Conservation (phyloP, 192 early-diverging fungal genomes). For the Piromyces finnis region DNA sequence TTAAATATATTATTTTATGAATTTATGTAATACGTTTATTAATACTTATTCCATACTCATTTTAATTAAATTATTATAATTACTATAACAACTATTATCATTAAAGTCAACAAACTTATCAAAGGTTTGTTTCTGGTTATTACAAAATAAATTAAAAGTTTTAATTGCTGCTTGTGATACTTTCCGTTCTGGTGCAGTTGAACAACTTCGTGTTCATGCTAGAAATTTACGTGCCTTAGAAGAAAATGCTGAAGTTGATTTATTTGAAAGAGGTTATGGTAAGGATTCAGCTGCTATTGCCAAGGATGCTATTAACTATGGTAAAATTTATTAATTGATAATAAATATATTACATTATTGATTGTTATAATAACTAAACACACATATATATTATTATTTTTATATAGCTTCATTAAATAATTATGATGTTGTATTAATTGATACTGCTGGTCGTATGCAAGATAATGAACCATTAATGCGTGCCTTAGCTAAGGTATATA, state of each 20-base stretch:
- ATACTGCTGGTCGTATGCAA: slow-evolving; percentile 96
- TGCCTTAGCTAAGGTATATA: slow-evolving; percentile 63
- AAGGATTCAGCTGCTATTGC: slow-evolving; percentile 93
- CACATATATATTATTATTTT: too few relatives aligned
- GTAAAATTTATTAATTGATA: too few relatives aligned
- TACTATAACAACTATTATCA: too few relatives aligned
- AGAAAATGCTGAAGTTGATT: slow-evolving; percentile 45
- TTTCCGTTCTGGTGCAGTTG: slow-evolving; percentile 87
- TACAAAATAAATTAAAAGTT: slow-evolving; percentile 76
- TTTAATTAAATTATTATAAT: too few relatives aligned
- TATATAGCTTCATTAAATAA: slow-evolving; percentile 12
- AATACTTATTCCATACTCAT: too few relatives aligned
- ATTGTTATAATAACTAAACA: too few relatives aligned
- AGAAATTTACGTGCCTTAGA: slow-evolving; percentile 65
- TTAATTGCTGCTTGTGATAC: slow-evolving; percentile 94
- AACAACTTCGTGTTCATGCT: slow-evolving; percentile 80
- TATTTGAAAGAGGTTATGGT: slow-evolving; percentile 91
- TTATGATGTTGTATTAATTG: slow-evolving; percentile 85
- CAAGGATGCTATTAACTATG: slow-evolving; percentile 74
- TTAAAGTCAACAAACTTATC: slow-evolving; percentile 66
- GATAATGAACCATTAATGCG: slow-evolving; percentile 97
- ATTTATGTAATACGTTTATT: too few relatives aligned
- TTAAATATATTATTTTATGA: too few relatives aligned
- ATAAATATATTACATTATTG: too few relatives aligned
- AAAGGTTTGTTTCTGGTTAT: slow-evolving; percentile 87